Evolutionary conservation across 768 basidiomycete species (phyloP).

Genomic region (Russula emetica): DNA sequence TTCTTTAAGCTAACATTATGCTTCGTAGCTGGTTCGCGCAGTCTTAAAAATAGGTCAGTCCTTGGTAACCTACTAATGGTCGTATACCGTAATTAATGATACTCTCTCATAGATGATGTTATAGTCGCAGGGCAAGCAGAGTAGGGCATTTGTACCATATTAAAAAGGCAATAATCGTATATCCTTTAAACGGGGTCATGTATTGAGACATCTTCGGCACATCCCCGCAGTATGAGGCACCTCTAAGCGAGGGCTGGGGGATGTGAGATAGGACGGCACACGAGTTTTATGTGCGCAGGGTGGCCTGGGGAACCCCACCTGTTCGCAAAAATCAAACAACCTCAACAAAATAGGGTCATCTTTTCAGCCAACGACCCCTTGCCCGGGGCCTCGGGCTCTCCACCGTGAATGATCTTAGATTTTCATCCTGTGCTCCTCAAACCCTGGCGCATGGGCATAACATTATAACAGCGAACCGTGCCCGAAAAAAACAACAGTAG

Average conservation of each 20-base stretch:
- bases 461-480: not conserved
- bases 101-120: conserved; percentile 58
- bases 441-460: not conserved
- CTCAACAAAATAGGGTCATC: too few relatives aligned
- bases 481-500: too few relatives aligned
- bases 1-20: conserved; percentile 8
- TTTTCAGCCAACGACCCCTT: too few relatives aligned
- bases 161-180: conserved; percentile 16
- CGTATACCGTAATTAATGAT: conserved; percentile 8
- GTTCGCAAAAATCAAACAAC: too few relatives aligned
- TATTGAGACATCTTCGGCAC: not conserved
- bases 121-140: conserved; percentile 69
- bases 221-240: not conserved
- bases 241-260: too few relatives aligned
- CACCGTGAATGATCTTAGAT: not conserved
- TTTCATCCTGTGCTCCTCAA: not conserved
- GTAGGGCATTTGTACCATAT: conserved; percentile 35
- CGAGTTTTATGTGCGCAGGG: not conserved
- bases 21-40: conserved; percentile 66
- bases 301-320: too few relatives aligned
- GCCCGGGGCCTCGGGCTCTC: too few relatives aligned
- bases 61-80: conserved; percentile 2
- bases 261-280: not conserved
- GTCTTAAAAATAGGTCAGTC: conserved; percentile 80
- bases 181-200: conserved; percentile 11